These are phyloP conservation scores for Albatrellus sp. DNA, from an alignment of 1,284 basidiomycete genomes.

Conservation along the genomic window DNA sequence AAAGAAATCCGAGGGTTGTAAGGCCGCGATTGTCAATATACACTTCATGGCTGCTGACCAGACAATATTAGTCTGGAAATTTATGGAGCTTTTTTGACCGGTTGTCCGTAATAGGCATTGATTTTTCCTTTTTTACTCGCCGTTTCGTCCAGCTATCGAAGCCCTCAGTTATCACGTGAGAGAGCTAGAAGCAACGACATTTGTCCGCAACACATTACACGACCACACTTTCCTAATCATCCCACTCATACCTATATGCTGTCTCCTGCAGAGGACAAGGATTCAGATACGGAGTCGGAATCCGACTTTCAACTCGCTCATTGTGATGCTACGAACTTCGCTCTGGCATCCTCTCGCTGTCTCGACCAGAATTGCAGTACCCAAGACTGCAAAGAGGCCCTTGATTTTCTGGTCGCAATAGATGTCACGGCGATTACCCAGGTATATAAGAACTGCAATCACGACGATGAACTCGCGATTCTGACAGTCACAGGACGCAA, in stretches of 20 bases:
- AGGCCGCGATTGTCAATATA: constrained; percentile 3
- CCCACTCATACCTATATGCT: background rate
- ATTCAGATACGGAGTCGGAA: constrained; percentile 23
- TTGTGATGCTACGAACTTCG: constrained; percentile 12
- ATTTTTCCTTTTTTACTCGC: background rate
- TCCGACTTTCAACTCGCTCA: constrained; percentile 6
- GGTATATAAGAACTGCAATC: too few relatives aligned
- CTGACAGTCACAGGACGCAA: background rate
- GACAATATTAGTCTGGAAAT: background rate
- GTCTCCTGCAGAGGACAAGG: constrained; percentile 12
- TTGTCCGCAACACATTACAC: background rate
- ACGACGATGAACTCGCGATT: background rate
- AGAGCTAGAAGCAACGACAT: background rate
- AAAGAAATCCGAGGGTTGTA: constrained; percentile 47
- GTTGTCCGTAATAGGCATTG: too few relatives aligned
- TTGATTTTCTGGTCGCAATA: too few relatives aligned
- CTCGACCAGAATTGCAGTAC: background rate
- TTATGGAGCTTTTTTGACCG: too few relatives aligned
- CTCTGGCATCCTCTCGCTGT: constrained; percentile 4
- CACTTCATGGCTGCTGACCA: background rate
- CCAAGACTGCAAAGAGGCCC: background rate
- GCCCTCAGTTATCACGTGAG: background rate
- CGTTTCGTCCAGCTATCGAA: background rate
- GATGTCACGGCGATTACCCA: too few relatives aligned
- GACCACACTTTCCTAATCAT: background rate